These are phyloP conservation scores for Hyparrhenia diplandra DNA, from an alignment of 176 grass and related monocot species.

Conservation along the genomic window DNA sequence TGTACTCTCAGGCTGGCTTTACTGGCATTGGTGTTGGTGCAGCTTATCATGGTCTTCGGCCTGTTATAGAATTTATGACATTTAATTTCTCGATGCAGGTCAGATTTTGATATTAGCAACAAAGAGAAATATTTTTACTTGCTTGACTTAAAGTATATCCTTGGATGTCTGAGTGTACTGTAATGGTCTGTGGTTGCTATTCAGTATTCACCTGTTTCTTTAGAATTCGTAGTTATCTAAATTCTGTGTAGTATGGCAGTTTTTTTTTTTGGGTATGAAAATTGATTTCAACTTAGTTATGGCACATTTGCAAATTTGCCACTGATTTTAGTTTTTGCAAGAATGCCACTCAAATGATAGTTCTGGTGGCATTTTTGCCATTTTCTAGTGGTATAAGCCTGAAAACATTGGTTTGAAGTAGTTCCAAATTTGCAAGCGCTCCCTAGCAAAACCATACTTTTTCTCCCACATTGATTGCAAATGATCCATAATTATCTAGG, in stretches of 20 bases:
- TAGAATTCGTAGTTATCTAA: background rate
- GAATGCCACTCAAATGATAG: background rate
- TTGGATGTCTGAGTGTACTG: background rate
- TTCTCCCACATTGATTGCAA: background rate
- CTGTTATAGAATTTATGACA: conserved; percentile 91
- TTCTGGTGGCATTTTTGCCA: background rate
- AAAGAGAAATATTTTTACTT: background rate
- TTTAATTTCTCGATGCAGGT: conserved; percentile 99
- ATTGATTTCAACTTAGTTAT: background rate
- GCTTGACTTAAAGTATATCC: background rate
- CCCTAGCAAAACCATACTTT: background rate
- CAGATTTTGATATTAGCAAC: background rate
- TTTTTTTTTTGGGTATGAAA: background rate
- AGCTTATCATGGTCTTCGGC: conserved; percentile 90
- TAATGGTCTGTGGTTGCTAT: background rate
- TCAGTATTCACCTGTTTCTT: background rate
- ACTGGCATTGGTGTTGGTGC: conserved; percentile 93
- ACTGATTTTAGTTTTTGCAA: background rate
- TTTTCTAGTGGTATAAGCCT: background rate
- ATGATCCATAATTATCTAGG: background rate
- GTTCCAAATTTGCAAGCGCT: background rate
- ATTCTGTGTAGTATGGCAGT: background rate
- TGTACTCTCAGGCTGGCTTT: conserved; percentile 77
- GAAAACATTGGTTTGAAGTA: background rate
- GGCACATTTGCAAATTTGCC: background rate